Evolutionary conservation across 768 basidiomycete species (phyloP), one percentile per base, ranked within the genome.

Genomic region (Nevesoporus exiguus): DNA sequence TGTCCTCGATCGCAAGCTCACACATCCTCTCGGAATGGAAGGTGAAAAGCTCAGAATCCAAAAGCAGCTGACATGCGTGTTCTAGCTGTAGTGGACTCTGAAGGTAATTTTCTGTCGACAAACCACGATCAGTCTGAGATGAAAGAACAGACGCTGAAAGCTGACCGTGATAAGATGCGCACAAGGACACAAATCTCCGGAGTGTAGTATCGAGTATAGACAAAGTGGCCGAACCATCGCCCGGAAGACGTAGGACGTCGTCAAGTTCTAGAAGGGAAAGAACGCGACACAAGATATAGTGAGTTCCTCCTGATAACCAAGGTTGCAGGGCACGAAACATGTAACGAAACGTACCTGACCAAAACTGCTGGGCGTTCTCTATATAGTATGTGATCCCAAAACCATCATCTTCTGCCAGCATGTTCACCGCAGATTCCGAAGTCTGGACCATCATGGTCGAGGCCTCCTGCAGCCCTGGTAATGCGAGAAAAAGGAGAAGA

Each of bases 1-100:
- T 81, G 61, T 91, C 85, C 45, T 85, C 79, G 34, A 88, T 74
- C 45, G 93, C 74, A 39, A 89, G 80, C 59, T 92, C 88, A 51
- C 86, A 83, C 90, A 95, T 95, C 31, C 96, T 77, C 65, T 94
- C 93, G 3, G 91, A 93, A 69, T 98, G 93, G 64, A 90, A 95
- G 3, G 80, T 71, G 63, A 98, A 97, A 37, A 98, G 79, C 64
- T 95, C 93, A 0, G 91, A 93, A 50, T 84, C 81, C 39, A 95
- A 74, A 13, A 98, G 73, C 29, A 88, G 71, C 37, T 80, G 74
- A 61, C 88, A 88, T 11, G 93, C 93, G 66, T 93, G 87, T 56
- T 93, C 83, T 43, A 98, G 78, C 62, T 96, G 93, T 24, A 88
- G 70, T 3, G 88, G 87, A 51, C 83, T 86, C 56, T 91, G 86